Conservation (phyloP, 805 yeast genomes). For the Ogataea henricii region DNA sequence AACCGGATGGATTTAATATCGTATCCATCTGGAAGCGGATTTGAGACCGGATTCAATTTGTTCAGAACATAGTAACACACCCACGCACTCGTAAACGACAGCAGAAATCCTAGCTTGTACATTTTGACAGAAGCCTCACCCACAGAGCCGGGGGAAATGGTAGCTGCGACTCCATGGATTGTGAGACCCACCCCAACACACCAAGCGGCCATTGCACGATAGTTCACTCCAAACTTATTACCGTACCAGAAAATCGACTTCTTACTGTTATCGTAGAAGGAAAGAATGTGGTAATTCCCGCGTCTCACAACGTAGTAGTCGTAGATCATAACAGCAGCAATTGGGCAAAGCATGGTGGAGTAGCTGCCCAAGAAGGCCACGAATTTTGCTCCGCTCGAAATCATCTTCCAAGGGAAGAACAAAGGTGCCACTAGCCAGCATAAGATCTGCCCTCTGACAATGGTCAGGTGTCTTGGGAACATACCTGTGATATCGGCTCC, state of each 20-base stretch:
- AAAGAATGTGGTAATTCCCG: constrained; percentile 18
- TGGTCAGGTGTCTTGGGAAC: constrained; percentile 28
- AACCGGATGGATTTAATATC: background rate
- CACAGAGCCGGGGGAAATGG: constrained; percentile 16
- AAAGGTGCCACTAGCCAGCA: constrained; percentile 16
- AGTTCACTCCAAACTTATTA: constrained; percentile 12
- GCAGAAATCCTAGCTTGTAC: constrained; percentile 19
- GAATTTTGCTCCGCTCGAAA: constrained; percentile 14
- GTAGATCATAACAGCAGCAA: constrained; percentile 15
- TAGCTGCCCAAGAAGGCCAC: constrained; percentile 19
- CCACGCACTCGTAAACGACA: constrained; percentile 14
- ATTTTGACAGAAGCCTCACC: constrained; percentile 15
- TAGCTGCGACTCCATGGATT: constrained; percentile 15
- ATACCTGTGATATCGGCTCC: constrained; percentile 30
- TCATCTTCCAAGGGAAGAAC: constrained; percentile 18
- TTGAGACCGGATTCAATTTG: constrained; percentile 5
- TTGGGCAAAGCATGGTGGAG: constrained; percentile 16
- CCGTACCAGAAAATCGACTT: constrained; percentile 9
- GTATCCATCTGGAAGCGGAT: constrained; percentile 5
- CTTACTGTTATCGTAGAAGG: constrained; percentile 15
- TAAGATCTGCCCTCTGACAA: constrained; percentile 21
- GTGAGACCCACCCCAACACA: constrained; percentile 13
- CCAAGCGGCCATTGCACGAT: constrained; percentile 9
- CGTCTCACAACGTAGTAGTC: constrained; percentile 18
- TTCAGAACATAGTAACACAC: constrained; percentile 9